These are phyloP conservation scores for Starmerella vitae DNA, from an alignment of 805 yeast species.

Conservation along the genomic window DNA sequence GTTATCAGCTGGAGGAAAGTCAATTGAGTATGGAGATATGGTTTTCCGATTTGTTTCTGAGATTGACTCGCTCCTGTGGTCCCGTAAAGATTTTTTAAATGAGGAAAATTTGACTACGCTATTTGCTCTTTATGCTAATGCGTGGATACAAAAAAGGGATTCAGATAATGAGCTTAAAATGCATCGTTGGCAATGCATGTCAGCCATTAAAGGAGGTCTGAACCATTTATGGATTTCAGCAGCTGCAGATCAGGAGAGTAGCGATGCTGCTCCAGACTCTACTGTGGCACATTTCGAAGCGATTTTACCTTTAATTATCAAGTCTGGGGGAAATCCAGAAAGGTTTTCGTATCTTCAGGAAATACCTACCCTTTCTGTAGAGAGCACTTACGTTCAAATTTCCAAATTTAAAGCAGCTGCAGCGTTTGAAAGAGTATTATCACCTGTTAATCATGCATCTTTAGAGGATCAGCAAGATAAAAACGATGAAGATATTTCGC, in stretches of 20 bases:
- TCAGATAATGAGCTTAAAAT: conserved; percentile 1
- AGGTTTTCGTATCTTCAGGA: conserved; percentile 7
- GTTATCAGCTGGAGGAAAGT: conserved; percentile 2
- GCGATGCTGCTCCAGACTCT: conserved; percentile 18
- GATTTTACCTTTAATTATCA: conserved; percentile 9
- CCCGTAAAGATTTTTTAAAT: conserved; percentile 6
- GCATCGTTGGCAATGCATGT: conserved; percentile 8
- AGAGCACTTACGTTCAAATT: conserved; percentile 46
- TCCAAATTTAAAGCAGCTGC: conserved; percentile 61
- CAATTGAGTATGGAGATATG: conserved; percentile 1
- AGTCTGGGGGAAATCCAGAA: not conserved
- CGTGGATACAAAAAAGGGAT: conserved; percentile 5
- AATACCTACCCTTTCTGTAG: conserved; percentile 26
- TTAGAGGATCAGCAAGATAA: not conserved
- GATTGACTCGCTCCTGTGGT: conserved; percentile 9
- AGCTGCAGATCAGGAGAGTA: conserved; percentile 12
- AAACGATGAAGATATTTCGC: conserved; percentile 10
- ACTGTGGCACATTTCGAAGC: conserved; percentile 21
- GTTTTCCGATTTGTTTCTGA: conserved; percentile 7
- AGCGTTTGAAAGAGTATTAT: conserved; percentile 43
- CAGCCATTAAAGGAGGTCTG: conserved; percentile 2
- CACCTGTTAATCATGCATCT: conserved; percentile 2
- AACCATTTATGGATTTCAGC: conserved; percentile 16
- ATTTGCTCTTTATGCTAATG: conserved; percentile 14
- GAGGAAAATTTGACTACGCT: conserved; percentile 1